Percentiles rank a stretch among this genome's conserved stretches.
Evolutionary conservation across 106 monocot genomes (phyloP).

Genomic region (Ottelia alismoides): DNA sequence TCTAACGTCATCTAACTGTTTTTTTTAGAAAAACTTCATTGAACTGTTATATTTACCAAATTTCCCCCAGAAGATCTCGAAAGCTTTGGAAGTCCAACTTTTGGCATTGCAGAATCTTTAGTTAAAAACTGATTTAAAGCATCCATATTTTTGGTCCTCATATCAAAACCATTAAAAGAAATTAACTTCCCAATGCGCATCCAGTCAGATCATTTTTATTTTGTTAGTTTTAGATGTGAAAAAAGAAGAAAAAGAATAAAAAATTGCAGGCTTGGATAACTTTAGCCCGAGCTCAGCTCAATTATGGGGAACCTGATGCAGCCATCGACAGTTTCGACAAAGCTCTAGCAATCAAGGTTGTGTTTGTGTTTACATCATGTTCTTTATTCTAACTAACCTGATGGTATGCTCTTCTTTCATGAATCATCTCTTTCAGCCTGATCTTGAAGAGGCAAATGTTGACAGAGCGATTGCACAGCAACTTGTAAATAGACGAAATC

Average conservation of each 20-base stretch:
- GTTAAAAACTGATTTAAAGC: too few species aligned
- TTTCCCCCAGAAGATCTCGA: too few species aligned
- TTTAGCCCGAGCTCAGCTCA: slow-evolving; percentile 79
- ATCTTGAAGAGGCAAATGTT: slow-evolving; percentile 25
- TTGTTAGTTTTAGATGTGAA: too few species aligned
- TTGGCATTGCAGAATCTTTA: too few species aligned
- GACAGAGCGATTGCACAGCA: slow-evolving; percentile 34
- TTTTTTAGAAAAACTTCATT: too few species aligned
- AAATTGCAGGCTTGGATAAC: slow-evolving; percentile 72
- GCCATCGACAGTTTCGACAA: slow-evolving; percentile 63
- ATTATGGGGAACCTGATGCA: slow-evolving; percentile 81
- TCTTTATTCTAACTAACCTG: not conserved
- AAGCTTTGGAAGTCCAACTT: too few species aligned
- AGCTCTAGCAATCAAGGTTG: slow-evolving; percentile 60
- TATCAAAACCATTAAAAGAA: not conserved
- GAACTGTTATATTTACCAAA: too few species aligned
- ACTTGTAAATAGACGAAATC: slow-evolving; percentile 36
- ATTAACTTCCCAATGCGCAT: too few species aligned
- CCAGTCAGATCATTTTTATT: too few species aligned
- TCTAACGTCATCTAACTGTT: too few species aligned
- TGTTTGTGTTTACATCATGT: not conserved
- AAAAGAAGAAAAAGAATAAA: too few species aligned
- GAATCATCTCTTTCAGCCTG: slow-evolving; percentile 19
- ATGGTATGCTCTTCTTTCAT: not conserved
- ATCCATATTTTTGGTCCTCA: too few species aligned